Percentiles rank a stretch among this genome's conserved stretches.
These are phyloP conservation scores for Paramyrothecium roridum DNA, from an alignment of 2,329 filamentous ascomycete species.

Conservation along the genomic window DNA sequence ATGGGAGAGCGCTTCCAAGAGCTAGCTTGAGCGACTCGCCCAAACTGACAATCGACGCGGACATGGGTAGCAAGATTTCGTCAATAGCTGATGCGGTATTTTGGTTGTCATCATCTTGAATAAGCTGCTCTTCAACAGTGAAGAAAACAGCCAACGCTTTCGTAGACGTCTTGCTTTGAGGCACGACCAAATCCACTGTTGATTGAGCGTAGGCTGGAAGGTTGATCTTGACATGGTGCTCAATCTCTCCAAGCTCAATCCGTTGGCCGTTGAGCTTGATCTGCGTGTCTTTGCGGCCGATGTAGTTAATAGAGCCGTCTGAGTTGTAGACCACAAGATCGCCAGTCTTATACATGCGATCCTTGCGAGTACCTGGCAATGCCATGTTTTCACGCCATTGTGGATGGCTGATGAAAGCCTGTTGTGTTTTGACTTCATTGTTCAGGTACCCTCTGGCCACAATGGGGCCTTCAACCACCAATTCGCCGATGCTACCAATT, in stretches of 20 bases:
- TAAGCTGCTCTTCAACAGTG: not conserved
- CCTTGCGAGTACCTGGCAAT: conserved; percentile 20
- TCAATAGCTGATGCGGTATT: not conserved
- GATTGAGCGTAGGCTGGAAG: conserved; percentile 37
- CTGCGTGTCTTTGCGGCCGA: conserved; percentile 58
- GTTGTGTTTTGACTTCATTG: conserved; percentile 5
- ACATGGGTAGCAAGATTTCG: conserved; percentile 7
- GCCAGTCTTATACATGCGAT: conserved; percentile 40
- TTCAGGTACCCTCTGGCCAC: conserved; percentile 40
- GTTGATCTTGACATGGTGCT: conserved; percentile 36
- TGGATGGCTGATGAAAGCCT: conserved; percentile 7
- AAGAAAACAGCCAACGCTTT: conserved; percentile 16
- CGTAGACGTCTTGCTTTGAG: conserved; percentile 17
- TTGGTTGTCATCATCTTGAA: not conserved
- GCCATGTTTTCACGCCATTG: conserved; percentile 1
- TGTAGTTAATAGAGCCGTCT: conserved; percentile 35
- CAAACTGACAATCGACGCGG: not conserved
- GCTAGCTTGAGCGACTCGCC: conserved; percentile 9
- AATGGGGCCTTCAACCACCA: conserved; percentile 45
- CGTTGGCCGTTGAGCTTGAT: conserved; percentile 60
- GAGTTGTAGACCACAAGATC: conserved; percentile 39
- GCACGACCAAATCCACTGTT: conserved; percentile 43
- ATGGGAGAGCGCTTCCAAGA: conserved; percentile 5
- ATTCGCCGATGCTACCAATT: conserved; percentile 25
- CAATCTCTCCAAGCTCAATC: conserved; percentile 49